Evolutionary conservation across 192 early-diverging fungal species (phyloP), one percentile per base, ranked within the genome.

Genomic region (Phlyctochytrium arcticum): DNA sequence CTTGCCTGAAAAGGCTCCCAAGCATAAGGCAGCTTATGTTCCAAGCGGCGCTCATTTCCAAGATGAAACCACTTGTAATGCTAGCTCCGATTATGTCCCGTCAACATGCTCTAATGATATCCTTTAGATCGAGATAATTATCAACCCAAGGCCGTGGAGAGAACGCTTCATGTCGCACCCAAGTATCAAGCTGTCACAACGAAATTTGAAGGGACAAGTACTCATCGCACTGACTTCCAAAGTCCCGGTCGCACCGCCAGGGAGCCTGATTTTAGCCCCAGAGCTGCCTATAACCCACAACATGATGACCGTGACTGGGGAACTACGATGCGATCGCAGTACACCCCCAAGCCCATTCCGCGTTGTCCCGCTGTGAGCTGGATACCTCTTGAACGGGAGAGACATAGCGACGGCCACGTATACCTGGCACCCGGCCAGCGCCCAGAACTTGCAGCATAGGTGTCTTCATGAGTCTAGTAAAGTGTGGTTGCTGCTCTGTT

Each of bases 291-390:
- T 48, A 48, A 64, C 24, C 47, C 72, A 19, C 48, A 64, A 27
- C 60, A 54, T 27, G 78, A 80, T 50, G 78, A 76, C 47, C 67
- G 78, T 31, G 78, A 80, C 60, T 80, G 72, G 46, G 29, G 73
- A 2, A 72, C 72, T 3, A 80, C 74, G 10, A 69, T 51, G 48
- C 51, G 69, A 19, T 26, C 57, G 12, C 66, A 63, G 50, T 60
- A 69, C 58, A 68, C 55, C 29, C 54, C 63, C 9, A 75, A 75
- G 37, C 65, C 49, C 17, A 36, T 70, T 9, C 32, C 63, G 23
- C 53, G 57, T 26, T 75, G 74, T 57, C 53, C 59, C 36, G 74
- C 59, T n/a, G 51, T 44, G n/a, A 35, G 59, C 29, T 75, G 68
- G 74, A 68, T 68, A 23, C 51, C 55, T 10, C n/a, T 23, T 4